Evolutionary conservation across 352 stramenopile species (phyloP), one percentile per base, ranked within the genome.

Genomic region (Globisporangium megalacanthum): DNA sequence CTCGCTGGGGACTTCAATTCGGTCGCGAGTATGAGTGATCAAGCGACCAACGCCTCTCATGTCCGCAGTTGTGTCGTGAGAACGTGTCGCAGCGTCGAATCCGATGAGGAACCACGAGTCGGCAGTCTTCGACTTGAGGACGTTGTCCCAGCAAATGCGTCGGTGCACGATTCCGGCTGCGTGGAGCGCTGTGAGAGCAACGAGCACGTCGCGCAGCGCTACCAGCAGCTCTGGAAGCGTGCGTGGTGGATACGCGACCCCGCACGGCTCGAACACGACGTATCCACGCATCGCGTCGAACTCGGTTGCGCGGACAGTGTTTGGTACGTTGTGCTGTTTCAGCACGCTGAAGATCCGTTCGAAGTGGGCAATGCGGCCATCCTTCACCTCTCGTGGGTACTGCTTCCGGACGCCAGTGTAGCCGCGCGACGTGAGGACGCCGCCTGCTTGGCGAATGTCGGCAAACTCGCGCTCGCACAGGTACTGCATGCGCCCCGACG

Each of bases 81-180:
- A 22, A 9, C 29, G 59, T n/a, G 51, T 46, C 35, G 22, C 62
- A 14, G 58, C 52, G 42, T 69, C 62, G 36, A 69, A 69, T 37
- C 60, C 53, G 54, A 58, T 61, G 47, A 69, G 56, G 60, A 69
- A 65, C 62, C 52, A 69, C 52, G 61, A 50, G 52, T 45, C 39
- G 3, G 39, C 39, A 19, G 39, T 45, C 14, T n/a, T 45, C 39
- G 13, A n/a, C 39, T 64, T 52, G n/a, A 68, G 52, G 25, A 64
- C 50, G 59, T 68, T 68, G 51, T 68, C 45, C 61, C 45, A 68
- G 60, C 62, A 51, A 42, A 65, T 54, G 33, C 59, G 33, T 44
- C 58, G 58, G 58, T 65, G 58, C 52, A 56, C 58, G 29, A 65
- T 44, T 20, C 22, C 22, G 31, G 59, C 31, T 19, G 41, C 52